Conservation (phyloP, 306 rosid species). For the Phaseolus lunatus region DNA sequence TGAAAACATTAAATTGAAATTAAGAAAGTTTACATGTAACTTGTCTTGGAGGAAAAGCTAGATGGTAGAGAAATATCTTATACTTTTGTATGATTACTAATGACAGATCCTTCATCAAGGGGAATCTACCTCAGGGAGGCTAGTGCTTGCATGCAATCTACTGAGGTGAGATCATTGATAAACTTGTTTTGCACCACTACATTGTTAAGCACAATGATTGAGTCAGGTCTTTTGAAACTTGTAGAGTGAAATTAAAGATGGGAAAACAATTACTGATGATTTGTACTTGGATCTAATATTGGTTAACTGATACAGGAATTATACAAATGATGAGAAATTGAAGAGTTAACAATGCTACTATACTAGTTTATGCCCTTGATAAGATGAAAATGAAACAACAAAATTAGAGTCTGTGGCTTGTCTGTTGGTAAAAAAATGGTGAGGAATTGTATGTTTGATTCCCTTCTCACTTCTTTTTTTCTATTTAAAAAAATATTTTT, state of each 20-base stretch:
- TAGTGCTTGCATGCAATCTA: conserved; percentile 69
- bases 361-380: background rate
- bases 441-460: background rate
- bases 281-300: background rate
- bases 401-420: background rate
- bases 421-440: background rate
- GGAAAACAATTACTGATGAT: conserved; percentile 16
- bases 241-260: conserved; percentile 18
- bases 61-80: background rate
- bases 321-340: background rate
- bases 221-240: conserved; percentile 21
- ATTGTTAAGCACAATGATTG: conserved; percentile 16
- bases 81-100: conserved; percentile 48
- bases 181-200: conserved; percentile 30
- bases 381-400: background rate
- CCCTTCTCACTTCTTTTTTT: background rate
- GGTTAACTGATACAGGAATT: background rate
- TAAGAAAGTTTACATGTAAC: conserved; percentile 12
- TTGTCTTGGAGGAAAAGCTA: conserved; percentile 26
- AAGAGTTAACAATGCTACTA: background rate
- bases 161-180: conserved; percentile 76
- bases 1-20: conserved; percentile 7
- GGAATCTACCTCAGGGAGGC: conserved; percentile 97
- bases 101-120: conserved; percentile 75
- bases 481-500: background rate